A percentile compares a stretch with the other conserved stretches of the same genome.
Conservation (phyloP, 306 rosid genomes). For the Clitoria ternatea region DNA sequence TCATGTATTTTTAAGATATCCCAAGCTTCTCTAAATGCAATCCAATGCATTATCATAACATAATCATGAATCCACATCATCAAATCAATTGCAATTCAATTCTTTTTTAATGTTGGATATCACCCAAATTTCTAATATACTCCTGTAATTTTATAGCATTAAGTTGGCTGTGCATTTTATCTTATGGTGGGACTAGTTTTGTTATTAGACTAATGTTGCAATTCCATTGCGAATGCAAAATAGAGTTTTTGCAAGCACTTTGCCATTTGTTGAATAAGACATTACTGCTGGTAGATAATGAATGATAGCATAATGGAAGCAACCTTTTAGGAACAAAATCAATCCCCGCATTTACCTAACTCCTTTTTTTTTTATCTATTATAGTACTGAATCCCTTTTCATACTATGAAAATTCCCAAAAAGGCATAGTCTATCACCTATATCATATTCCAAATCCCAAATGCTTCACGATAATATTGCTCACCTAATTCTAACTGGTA, state of each 20-base stretch:
- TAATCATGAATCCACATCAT: too few species aligned
- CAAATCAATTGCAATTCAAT: too few species aligned
- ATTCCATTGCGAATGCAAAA: background rate
- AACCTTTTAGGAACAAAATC: constrained; percentile 38
- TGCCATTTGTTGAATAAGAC: constrained; percentile 2
- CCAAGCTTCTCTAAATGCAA: too few species aligned
- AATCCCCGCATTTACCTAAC: constrained; percentile 33
- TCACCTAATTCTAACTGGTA: constrained; percentile 35
- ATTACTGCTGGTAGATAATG: background rate
- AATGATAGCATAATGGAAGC: constrained; percentile 31
- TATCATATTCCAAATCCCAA: constrained; percentile 25
- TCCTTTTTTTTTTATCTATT: constrained; percentile 24
- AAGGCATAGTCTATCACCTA: background rate
- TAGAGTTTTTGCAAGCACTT: background rate
- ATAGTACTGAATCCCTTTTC: constrained; percentile 30
- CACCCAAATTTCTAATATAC: background rate
- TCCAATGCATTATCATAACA: too few species aligned
- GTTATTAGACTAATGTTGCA: background rate
- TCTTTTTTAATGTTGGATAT: background rate
- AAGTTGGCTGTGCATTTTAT: background rate
- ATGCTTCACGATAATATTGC: constrained; percentile 22
- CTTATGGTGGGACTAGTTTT: background rate
- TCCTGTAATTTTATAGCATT: background rate
- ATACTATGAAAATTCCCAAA: constrained; percentile 22
- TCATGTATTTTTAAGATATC: too few species aligned